A percentile compares a stretch with the other conserved stretches of the same genome.
phyloP scores from a whole-genome alignment of 2,329 filamentous ascomycete genomes.

The Nakataea oryzae region DNA sequence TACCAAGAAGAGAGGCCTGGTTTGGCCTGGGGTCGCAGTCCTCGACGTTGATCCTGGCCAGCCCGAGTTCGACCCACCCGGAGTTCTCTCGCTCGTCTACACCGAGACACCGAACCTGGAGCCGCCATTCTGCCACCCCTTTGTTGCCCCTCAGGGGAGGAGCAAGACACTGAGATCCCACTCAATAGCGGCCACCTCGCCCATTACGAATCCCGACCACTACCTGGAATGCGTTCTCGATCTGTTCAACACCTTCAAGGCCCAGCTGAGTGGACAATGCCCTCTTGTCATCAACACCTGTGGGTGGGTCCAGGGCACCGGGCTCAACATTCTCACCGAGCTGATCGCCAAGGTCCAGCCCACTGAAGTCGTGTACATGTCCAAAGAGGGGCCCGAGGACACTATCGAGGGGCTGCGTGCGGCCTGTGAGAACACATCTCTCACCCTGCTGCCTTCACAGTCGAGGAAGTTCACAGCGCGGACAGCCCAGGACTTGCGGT shows the following conservation, averaged over 20 bases:
- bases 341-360: slow-evolving; percentile 44
- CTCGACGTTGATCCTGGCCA: slow-evolving; percentile 71
- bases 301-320: slow-evolving; percentile 63
- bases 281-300: slow-evolving; percentile 65
- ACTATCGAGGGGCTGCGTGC: slow-evolving; percentile 41
- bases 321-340: slow-evolving; percentile 51
- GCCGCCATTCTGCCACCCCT: slow-evolving; percentile 54
- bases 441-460: slow-evolving; percentile 49
- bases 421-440: slow-evolving; percentile 26
- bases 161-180: slow-evolving; percentile 47
- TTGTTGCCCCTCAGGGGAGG: slow-evolving; percentile 17
- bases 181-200: slow-evolving; percentile 53
- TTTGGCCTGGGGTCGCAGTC: slow-evolving; percentile 35
- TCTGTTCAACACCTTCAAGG: slow-evolving; percentile 48
- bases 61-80: slow-evolving; percentile 62
- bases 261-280: slow-evolving; percentile 24
- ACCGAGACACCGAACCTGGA: slow-evolving; percentile 52
- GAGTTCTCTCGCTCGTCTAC: slow-evolving; percentile 57
- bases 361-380: slow-evolving; percentile 59
- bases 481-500: slow-evolving; percentile 54
- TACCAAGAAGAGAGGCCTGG: slow-evolving; percentile 13
- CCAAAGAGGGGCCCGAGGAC: slow-evolving; percentile 47
- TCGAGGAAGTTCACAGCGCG: slow-evolving; percentile 42
- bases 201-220: slow-evolving; percentile 55
- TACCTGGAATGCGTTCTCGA: slow-evolving; percentile 56